Base-by-base conservation (phyloP, 192 early-diverging fungal species). In the Chytriomyces sp. region DNA sequence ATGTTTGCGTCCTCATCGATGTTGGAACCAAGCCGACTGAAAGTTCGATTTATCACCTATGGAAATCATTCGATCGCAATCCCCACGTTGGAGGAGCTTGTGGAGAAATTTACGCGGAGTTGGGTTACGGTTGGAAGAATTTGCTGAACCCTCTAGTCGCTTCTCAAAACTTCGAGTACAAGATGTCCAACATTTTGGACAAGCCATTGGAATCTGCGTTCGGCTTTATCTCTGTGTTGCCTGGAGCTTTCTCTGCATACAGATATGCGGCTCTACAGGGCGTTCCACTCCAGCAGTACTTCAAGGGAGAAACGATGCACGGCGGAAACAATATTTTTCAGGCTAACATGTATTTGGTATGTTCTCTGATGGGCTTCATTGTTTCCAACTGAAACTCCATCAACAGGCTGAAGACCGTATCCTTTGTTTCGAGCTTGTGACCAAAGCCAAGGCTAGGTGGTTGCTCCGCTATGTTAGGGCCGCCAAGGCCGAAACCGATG, bases 211-310 rank as follows among this genome's bases (percentile, higher is more conserved):
- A 94, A 73, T 92, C 91, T 17, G 83, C 92, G 30, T 95, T 96
- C 88, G 95, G 95, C 25, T 94, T 95, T 82, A 97, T 97, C 65
- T 91, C 93, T 0, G 95, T 96, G 52, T 79, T 97, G n/a, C 95
- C 95, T 14, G 91, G 93, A 66, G 93, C 93, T 10, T 94, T 94
- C 73, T 93, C 91, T n/a, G 93, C 93, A 14, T 94, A 94, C 79
- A 83, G 92, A 25, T 94, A 88, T 72, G 78, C 70, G n/a, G 93
- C 92, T 22, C 78, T 93, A 7, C 82, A 90, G 52, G 89, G 91
- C 68, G 72, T 69, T 19, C 92, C 93, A 22, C 75, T 94, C 19
- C 75, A 84, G 38, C 86, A 89, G 69, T 94, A 94, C 71, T 94
- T 94, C 69, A 68, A 68, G 80, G 91, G 65, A 3, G 52, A 68